Base-by-base conservation (phyloP, 805 yeast species). In the Metahyphopichia silvanorum region DNA sequence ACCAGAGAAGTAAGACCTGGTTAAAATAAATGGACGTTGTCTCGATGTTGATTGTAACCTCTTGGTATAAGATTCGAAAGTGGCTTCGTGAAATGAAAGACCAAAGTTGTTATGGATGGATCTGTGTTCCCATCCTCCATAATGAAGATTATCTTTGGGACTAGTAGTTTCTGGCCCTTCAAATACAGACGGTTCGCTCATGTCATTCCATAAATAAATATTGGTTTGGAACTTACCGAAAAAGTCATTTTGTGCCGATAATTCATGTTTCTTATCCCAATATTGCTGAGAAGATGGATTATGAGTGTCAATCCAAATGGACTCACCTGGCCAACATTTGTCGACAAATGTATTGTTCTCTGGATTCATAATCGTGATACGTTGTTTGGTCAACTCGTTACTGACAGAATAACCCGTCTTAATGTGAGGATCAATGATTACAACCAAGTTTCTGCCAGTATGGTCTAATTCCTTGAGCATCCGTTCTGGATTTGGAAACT, bases 291-390 rank as follows among this genome's bases (percentile, higher is more conserved):
- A 74, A 1, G 57, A 48, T 1, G 89, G 86, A 49, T 80, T 76
- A 36, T 89, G 58, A 0, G 95, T 71, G 47, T 93, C 98, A 35
- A 93, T 77, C 98, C 98, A 93, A 6, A 87, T 69, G 0, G 96
- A 84, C 44, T 86, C 87, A 1, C 98, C 98, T 2, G 98, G 97
- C 98, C 98, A 93, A 58, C 98, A 93, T 55, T 87, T 94, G 3
- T 96, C 98, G 31, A 76, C 68, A 54, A 68, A 89, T 2, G 76
- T 60, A 1, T 66, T 52, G 16, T 77, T 80, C 2, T 55, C 43
- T 30, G 74, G 63, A 39, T 63, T 55, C 18, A 53, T 60, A 14
- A 87, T 66, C 0, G 75, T 77, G 6, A 76, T 49, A 4, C 60
- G 50, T 6, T 68, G 48, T 10, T 63, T 44, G 5, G 54, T 57